Base-by-base conservation (phyloP, 192 early-diverging fungal species). In the Mortierella antarctica region DNA sequence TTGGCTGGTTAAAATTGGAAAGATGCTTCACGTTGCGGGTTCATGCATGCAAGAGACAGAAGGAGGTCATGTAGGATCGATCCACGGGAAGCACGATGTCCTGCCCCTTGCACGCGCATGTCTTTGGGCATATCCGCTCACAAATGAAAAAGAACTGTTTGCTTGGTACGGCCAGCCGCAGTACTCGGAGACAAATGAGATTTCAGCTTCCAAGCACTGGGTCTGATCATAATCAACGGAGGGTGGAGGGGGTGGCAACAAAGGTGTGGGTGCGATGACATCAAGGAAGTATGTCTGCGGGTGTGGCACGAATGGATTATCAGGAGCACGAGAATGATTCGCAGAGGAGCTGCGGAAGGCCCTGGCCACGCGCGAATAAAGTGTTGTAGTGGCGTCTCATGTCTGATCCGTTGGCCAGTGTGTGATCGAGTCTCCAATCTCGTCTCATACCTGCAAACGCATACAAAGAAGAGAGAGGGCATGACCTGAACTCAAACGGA, bases 321-420 rank as follows among this genome's bases (percentile, higher is more conserved):
- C 1, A 31, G 31, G 31, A 31, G 31, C 31, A 61, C n/a, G 45
- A 67, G 21, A 11, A 41, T 69, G 57, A 69, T 69, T 69, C 67
- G 65, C 55, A 14, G 54, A 54, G 54, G 56, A 40, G 23, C 20
- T 20, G 56, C 14, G 12, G 23, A 42, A 54, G 41, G 9, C 9
- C 7, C 3, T 31, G n/a, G 62, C 44, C 56, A 65, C 31, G 48
- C 46, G 53, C 71, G 17, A 73, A 73, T 73, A 40, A 42, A 54
- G 57, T 42, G 40, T 31, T 46, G 45, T 44, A 15, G 21, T 20
- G 50, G 10, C 9, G 47, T 51, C 45, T 52, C 71, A 57, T 73
- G 71, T 17, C 62, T 59, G 56, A 58, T 48, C 62, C 56, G 65
- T 65, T 73, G 71, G 71, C 21, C 62, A 46, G 44, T n/a, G 21